phyloP scores from a whole-genome alignment of 2,329 filamentous ascomycete genomes.

The Xylariomycetidae sp. region DNA sequence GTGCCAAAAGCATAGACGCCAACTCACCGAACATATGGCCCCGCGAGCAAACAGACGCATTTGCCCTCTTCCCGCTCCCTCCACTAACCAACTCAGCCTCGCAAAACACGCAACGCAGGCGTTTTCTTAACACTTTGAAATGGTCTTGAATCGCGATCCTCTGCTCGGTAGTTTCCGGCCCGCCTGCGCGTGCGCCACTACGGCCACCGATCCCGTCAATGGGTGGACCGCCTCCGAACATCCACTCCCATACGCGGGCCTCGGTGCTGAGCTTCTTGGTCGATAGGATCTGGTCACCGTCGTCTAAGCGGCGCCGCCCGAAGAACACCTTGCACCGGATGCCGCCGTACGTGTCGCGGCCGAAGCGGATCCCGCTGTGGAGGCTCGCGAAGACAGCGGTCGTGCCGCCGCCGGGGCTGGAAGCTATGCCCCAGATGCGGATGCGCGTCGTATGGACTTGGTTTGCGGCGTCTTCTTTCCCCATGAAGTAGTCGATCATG shows the following conservation, averaged over 20 bases:
- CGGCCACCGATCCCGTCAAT: slow-evolving; percentile 29
- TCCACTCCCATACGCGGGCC: slow-evolving; percentile 52
- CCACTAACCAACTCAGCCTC: slow-evolving; percentile 26
- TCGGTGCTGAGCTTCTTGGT: slow-evolving; percentile 43
- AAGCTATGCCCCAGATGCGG: slow-evolving; percentile 49
- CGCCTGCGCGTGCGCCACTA: slow-evolving; percentile 5
- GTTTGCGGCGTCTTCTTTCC: slow-evolving; percentile 25
- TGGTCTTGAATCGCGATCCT: slow-evolving; percentile 31
- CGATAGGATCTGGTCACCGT: too few species aligned
- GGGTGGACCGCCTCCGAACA: slow-evolving; percentile 49
- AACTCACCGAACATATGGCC: slow-evolving; percentile 34
- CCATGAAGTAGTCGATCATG: slow-evolving; percentile 7
- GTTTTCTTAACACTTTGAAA: slow-evolving; percentile 31
- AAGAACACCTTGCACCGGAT: slow-evolving; percentile 35
- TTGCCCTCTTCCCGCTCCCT: slow-evolving; percentile 24
- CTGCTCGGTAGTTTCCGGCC: too few species aligned
- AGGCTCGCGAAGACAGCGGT: slow-evolving; percentile 46
- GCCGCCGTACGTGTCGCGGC: slow-evolving; percentile 35
- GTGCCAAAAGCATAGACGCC: not conserved
- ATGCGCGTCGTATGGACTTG: slow-evolving; percentile 46
- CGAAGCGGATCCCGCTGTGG: slow-evolving; percentile 44
- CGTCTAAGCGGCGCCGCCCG: too few species aligned
- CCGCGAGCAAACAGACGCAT: slow-evolving; percentile 35
- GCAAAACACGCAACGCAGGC: slow-evolving; percentile 46
- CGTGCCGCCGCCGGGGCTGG: slow-evolving; percentile 47